A percentile compares a stretch with the other conserved stretches of the same genome.
Conservation (phyloP, 179 eudicot species). For the Nepenthes alata region DNA sequence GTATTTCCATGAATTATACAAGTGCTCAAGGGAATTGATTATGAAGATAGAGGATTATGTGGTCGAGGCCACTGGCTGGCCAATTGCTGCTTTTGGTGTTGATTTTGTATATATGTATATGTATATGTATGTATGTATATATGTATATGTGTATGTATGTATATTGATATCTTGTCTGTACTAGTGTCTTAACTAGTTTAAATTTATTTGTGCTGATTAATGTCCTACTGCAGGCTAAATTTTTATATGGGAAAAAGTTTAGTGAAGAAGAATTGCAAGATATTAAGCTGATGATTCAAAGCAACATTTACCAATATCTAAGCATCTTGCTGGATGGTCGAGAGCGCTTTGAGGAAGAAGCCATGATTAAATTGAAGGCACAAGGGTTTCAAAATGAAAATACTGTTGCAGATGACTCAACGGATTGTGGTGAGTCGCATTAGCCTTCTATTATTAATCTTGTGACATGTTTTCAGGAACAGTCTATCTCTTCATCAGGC, state of each 20-base stretch:
- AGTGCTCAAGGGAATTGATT: too few relatives aligned
- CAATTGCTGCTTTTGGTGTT: too few relatives aligned
- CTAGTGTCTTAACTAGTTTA: neutral
- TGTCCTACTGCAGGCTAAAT: constrained; percentile 62
- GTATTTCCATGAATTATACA: too few relatives aligned
- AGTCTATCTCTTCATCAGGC: too few relatives aligned
- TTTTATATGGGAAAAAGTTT: constrained; percentile 78
- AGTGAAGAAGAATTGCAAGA: constrained; percentile 69
- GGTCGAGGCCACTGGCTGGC: too few relatives aligned
- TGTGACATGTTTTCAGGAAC: neutral
- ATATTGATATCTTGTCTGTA: too few relatives aligned
- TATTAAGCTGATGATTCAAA: constrained; percentile 93
- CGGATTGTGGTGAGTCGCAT: neutral
- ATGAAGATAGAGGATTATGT: too few relatives aligned
- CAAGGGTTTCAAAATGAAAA: constrained; percentile 15
- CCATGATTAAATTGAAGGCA: constrained; percentile 24
- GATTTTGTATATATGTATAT: too few relatives aligned
- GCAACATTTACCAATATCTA: constrained; percentile 85
- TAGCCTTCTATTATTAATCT: neutral
- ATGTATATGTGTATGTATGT: too few relatives aligned
- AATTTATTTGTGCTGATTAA: neutral
- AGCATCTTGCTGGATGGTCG: constrained; percentile 90
- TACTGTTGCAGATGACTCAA: constrained; percentile 39
- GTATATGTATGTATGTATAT: too few relatives aligned
- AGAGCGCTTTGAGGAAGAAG: constrained; percentile 94